Evolutionary conservation across 441 rosid genomes (phyloP).

Genomic region (Jatropha podagrica): DNA sequence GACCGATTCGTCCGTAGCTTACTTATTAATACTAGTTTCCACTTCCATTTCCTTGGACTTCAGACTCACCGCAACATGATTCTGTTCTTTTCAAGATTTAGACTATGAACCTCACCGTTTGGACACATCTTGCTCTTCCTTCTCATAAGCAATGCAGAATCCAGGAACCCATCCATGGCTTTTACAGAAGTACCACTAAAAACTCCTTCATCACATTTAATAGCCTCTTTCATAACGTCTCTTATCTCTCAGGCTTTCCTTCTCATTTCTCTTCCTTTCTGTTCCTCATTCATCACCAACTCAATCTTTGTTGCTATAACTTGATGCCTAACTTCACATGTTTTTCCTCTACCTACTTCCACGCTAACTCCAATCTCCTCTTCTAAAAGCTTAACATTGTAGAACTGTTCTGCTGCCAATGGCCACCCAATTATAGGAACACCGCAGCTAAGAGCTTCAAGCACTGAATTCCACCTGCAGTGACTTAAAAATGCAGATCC

Average conservation of each 20-base stretch:
- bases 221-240: slow-evolving; percentile 38
- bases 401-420: slow-evolving; percentile 75
- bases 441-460: slow-evolving; percentile 58
- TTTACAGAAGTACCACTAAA: slow-evolving; percentile 45
- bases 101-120: not conserved
- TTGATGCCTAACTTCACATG: slow-evolving; percentile 41
- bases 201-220: slow-evolving; percentile 29
- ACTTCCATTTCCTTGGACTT: not conserved
- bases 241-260: slow-evolving; percentile 37
- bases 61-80: not conserved
- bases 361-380: slow-evolving; percentile 54
- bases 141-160: slow-evolving; percentile 36
- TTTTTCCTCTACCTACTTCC: slow-evolving; percentile 68
- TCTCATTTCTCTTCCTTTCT: slow-evolving; percentile 45
- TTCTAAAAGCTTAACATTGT: slow-evolving; percentile 61
- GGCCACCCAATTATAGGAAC: slow-evolving; percentile 80
- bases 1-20: too few species aligned
- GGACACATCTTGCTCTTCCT: not conserved
- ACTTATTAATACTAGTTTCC: not conserved
- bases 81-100: not conserved
- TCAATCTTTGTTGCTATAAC: slow-evolving; percentile 45
- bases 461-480: slow-evolving; percentile 81
- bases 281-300: slow-evolving; percentile 47
- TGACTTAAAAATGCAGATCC: slow-evolving; percentile 60
- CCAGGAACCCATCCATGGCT: slow-evolving; percentile 56